These are phyloP conservation scores for Croton laevigatus DNA, from an alignment of 441 rosid genomes.

Conservation along the genomic window DNA sequence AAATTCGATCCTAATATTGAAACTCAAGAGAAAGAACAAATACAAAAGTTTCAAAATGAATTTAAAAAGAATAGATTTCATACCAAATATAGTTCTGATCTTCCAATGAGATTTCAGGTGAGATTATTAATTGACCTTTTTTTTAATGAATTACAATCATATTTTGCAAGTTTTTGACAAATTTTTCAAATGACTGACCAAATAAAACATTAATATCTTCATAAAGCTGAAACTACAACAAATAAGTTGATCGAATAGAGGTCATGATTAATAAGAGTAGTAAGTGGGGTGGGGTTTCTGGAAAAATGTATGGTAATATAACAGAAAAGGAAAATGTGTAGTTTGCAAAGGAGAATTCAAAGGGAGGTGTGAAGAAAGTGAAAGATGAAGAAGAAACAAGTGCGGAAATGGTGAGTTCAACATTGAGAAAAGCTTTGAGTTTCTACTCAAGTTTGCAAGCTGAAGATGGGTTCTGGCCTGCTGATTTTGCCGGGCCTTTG, in stretches of 20 bases:
- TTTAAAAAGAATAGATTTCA: constrained; percentile 40
- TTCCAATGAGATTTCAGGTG: constrained; percentile 57
- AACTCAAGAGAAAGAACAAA: constrained; percentile 32
- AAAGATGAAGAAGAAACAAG: constrained; percentile 21
- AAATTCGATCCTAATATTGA: constrained; percentile 47
- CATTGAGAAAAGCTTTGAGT: constrained; percentile 44
- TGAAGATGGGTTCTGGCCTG: constrained; percentile 69
- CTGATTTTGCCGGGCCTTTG: constrained; percentile 58
- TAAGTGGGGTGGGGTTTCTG: too few species aligned
- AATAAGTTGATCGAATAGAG: too few species aligned
- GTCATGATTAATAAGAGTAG: too few species aligned
- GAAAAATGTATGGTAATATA: too few species aligned
- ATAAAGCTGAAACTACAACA: too few species aligned
- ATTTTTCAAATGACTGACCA: too few species aligned
- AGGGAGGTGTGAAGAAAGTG: constrained; percentile 8
- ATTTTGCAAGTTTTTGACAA: too few species aligned
- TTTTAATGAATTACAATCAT: too few species aligned
- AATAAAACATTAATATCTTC: too few species aligned
- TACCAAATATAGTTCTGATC: constrained; percentile 52
- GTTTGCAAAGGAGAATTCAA: constrained; percentile 44
- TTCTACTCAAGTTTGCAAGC: constrained; percentile 52
- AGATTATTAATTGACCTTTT: rapidly evolving
- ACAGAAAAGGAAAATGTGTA: neutral
- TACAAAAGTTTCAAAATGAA: constrained; percentile 29
- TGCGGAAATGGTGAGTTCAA: constrained; percentile 31